Base-by-base conservation (phyloP, 1,284 basidiomycete genomes). In the Trametes polyzona region DNA sequence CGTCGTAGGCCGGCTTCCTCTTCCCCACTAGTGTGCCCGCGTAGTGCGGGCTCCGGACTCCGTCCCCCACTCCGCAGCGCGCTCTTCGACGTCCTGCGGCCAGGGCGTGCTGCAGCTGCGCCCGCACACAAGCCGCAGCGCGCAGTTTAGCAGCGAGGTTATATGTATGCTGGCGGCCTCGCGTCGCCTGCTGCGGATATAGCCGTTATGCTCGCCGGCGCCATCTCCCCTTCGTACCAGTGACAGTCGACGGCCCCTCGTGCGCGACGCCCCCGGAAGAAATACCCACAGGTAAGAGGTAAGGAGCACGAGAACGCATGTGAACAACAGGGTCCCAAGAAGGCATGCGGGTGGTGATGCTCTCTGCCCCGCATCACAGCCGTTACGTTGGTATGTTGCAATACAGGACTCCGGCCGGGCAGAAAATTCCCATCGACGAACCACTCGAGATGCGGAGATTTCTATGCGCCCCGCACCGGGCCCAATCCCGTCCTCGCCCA, bases 111-210 rank as follows among this genome's bases (percentile, higher is more conserved):
- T 40, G 46, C 30, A 43, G 33, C 55, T 56, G 61, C 58, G 55
- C 55, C 30, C 57, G 55, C 57, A 29, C n/a, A n/a, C 43, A 17
- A 37, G 33, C 50, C 46, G 52, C 55, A 56, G 61, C 39, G 43
- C 61, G 61, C 61, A 63, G 61, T 63, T 63, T 40, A 46, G 56
- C 56, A 57, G 7, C 23, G n/a, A n/a, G n/a, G n/a, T 46, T 63
- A 63, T 60, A 63, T 59, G 55, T 58, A 59, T 36, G 19, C 21
- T 40, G 21, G 47, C 48, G 40, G 40, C 27, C 32, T 42, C 42
- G 55, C 39, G 29, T 19, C 27, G 39, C 47, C 53, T 48, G 46
- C 48, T 36, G 40, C 23, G 39, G 11, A 39, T 27, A 24, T 47
- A 29, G 23, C 24, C 23, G 21, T 40, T 11, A 36, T 27, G 24